Conservation (phyloP, 345 rosid genomes). For the Noccaea bulbosa region DNA sequence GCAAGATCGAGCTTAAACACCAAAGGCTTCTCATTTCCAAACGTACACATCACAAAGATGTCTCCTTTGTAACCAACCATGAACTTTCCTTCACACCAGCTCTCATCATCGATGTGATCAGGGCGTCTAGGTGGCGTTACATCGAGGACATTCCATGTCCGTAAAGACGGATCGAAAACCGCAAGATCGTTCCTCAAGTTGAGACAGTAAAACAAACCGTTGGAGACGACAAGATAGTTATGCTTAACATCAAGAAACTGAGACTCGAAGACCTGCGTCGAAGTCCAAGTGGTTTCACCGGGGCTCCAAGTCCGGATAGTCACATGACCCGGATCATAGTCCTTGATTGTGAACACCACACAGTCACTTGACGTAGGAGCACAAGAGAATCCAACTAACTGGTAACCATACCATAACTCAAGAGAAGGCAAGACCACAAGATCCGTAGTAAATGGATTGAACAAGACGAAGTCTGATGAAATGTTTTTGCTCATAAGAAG, state of each 20-base stretch:
- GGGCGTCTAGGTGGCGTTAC: conserved; percentile 15
- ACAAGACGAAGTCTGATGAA: conserved; percentile 62
- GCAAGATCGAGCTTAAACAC: conserved; percentile 36
- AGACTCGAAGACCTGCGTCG: conserved; percentile 31
- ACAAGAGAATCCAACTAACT: conserved; percentile 74
- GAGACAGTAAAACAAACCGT: conserved; percentile 38
- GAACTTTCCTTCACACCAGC: conserved; percentile 22
- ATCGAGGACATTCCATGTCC: conserved; percentile 31
- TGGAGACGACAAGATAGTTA: conserved; percentile 38
- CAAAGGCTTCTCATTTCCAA: conserved; percentile 26
- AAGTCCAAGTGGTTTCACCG: conserved; percentile 57
- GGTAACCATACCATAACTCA: conserved; percentile 35
- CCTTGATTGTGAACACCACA: conserved; percentile 64
- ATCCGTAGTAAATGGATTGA: conserved; percentile 64
- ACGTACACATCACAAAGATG: conserved; percentile 11
- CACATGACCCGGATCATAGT: conserved; percentile 57
- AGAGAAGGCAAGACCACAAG: conserved; percentile 54
- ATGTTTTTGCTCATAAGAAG: conserved; percentile 56
- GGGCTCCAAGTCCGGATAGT: conserved; percentile 68
- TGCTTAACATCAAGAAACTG: conserved; percentile 28
- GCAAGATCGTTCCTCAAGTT: conserved; percentile 12
- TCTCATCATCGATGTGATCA: conserved; percentile 14
- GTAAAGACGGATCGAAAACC: conserved; percentile 34
- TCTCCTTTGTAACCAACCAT: conserved; percentile 31
- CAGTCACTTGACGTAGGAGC: conserved; percentile 62